phyloP scores from a whole-genome alignment of 208 protist species.

The Wallacemonas sp. region DNA sequence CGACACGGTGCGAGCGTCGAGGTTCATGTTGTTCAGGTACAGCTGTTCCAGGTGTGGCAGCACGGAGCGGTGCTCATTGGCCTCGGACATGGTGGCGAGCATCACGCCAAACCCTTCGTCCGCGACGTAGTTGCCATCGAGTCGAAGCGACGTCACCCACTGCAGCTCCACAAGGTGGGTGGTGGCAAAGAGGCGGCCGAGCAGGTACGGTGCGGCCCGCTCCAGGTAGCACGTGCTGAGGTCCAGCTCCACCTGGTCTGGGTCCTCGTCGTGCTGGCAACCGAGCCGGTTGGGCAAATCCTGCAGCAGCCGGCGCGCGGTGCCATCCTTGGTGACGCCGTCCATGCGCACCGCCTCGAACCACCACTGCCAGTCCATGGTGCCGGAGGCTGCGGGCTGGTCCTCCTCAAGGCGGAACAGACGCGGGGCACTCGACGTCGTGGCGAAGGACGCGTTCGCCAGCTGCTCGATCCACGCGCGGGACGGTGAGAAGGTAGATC shows the following conservation, averaged over 20 bases:
- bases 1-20: constrained; percentile 52
- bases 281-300: constrained; percentile 57
- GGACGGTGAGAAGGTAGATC: neutral
- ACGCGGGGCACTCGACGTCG: constrained; percentile 55
- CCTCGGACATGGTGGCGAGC: constrained; percentile 61
- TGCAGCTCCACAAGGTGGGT: constrained; percentile 55
- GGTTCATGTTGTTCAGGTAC: constrained; percentile 86
- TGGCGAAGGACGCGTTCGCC: constrained; percentile 18
- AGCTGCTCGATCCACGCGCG: constrained; percentile 13
- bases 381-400: constrained; percentile 29
- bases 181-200: constrained; percentile 64
- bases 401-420: constrained; percentile 55
- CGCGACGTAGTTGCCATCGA: constrained; percentile 86
- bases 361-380: constrained; percentile 76
- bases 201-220: constrained; percentile 69
- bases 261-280: constrained; percentile 62
- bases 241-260: constrained; percentile 65
- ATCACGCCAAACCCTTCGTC: constrained; percentile 74
- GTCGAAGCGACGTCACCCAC: constrained; percentile 72
- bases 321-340: constrained; percentile 66
- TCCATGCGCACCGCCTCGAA: constrained; percentile 61
- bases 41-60: constrained; percentile 71
- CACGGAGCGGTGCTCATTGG: constrained; percentile 46
- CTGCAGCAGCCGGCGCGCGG: constrained; percentile 53
- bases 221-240: constrained; percentile 80